Percentiles rank a stretch among this genome's conserved stretches.
Evolutionary conservation across 768 basidiomycete genomes (phyloP).

Genomic region (Pulveroboletus sp.): DNA sequence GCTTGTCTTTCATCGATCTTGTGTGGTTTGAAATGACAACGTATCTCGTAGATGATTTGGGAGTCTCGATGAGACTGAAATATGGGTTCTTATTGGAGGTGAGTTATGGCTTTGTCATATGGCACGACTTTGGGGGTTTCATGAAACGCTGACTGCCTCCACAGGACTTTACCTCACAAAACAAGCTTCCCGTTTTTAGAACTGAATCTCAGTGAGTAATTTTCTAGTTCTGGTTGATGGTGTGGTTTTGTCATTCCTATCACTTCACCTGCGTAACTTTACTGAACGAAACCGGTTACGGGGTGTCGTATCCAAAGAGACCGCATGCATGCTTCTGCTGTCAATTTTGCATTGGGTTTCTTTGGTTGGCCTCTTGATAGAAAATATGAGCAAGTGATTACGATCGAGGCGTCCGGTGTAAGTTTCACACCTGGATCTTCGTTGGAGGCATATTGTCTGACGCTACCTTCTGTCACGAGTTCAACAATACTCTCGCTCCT

Average conservation of each 20-base stretch:
- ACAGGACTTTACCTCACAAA: slow-evolving; percentile 54
- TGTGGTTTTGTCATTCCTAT: background rate
- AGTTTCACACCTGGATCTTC: slow-evolving; percentile 26
- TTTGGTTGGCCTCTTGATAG: slow-evolving; percentile 69
- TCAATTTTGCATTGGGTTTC: slow-evolving; percentile 71
- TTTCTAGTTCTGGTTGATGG: background rate
- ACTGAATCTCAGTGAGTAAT: slow-evolving; percentile 64
- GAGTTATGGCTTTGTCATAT: background rate
- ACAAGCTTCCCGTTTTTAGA: slow-evolving; percentile 71
- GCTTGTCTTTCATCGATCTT: background rate
- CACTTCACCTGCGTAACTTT: background rate
- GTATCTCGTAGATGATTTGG: slow-evolving; percentile 47
- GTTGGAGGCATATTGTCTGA: background rate
- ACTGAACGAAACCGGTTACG: background rate
- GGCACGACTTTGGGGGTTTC: slow-evolving; percentile 1
- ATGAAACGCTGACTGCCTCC: slow-evolving; percentile 21
- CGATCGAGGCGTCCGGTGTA: slow-evolving; percentile 60
- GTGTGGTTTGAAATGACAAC: background rate
- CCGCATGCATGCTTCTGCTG: slow-evolving; percentile 63
- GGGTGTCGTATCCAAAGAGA: slow-evolving; percentile 40
- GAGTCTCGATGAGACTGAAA: slow-evolving; percentile 67
- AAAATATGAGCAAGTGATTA: slow-evolving; percentile 74
- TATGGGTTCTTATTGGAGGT: slow-evolving; percentile 75
- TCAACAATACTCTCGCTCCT: slow-evolving; percentile 83
- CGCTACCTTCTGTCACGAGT: slow-evolving; percentile 32